phyloP scores from a whole-genome alignment of 2,329 filamentous ascomycete genomes.

The Cryphonectria carpinicola region DNA sequence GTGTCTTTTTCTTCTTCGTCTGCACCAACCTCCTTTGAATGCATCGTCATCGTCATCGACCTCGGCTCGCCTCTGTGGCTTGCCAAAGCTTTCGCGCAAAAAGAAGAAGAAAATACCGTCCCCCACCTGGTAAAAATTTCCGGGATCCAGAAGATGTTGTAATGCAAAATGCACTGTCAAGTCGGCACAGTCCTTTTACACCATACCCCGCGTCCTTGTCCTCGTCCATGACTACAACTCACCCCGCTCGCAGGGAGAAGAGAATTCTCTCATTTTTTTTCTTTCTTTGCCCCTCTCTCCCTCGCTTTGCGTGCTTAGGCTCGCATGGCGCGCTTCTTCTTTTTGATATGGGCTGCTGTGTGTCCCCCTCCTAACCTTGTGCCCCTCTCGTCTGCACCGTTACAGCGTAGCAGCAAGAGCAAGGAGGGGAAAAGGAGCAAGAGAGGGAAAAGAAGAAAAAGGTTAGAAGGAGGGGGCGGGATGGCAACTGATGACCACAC shows the following conservation, averaged over 20 bases:
- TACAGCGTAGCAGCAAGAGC: neutral
- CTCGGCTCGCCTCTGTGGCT: conserved; percentile 3
- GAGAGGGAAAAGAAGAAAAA: neutral
- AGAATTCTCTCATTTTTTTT: conserved; percentile 14
- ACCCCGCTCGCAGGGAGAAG: conserved; percentile 12
- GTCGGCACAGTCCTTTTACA: conserved; percentile 24
- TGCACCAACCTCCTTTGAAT: conserved; percentile 11
- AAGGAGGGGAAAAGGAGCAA: neutral
- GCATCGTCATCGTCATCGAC: conserved; percentile 1
- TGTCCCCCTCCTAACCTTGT: neutral
- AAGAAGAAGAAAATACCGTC: neutral
- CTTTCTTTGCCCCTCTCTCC: no score
- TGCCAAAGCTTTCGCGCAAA: conserved; percentile 8
- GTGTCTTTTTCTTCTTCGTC: neutral
- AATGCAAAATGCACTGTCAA: conserved; percentile 18
- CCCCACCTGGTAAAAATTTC: neutral
- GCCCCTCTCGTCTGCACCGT: conserved; percentile 12
- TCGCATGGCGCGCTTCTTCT: conserved; percentile 21
- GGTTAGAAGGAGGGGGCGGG: neutral
- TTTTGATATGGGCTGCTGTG: neutral
- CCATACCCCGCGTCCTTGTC: neutral
- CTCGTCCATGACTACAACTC: conserved; percentile 9
- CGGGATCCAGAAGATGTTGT: neutral
- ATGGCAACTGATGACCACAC: conserved; percentile 4
- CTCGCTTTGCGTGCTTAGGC: conserved; percentile 5